These are phyloP conservation scores for Cutaneotrichosporon sp. DNA, from an alignment of 1,284 basidiomycete species.

Conservation along the genomic window DNA sequence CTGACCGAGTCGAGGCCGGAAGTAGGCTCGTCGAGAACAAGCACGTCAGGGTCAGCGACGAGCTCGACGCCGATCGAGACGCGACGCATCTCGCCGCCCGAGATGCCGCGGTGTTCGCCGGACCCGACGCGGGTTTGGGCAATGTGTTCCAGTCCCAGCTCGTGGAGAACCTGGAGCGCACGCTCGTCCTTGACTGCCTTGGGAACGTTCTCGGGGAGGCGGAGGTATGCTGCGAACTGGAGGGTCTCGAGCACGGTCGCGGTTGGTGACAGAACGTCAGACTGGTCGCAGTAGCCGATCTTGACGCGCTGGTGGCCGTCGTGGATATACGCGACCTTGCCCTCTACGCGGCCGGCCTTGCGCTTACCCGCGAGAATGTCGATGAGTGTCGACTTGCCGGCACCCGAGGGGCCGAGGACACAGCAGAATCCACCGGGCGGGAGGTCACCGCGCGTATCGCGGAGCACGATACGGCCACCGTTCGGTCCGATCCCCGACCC, in stretches of 20 bases:
- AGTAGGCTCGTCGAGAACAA: slow-evolving; percentile 68
- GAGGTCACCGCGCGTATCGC: slow-evolving; percentile 68
- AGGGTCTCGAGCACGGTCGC: slow-evolving; percentile 81
- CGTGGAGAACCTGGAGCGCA: slow-evolving; percentile 66
- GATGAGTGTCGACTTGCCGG: slow-evolving; percentile 79
- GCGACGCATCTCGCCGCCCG: slow-evolving; percentile 71
- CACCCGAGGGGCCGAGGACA: slow-evolving; percentile 80
- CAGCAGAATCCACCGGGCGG: slow-evolving; percentile 77
- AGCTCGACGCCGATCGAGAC: slow-evolving; percentile 67
- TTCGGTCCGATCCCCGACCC: slow-evolving; percentile 23
- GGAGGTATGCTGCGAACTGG: slow-evolving; percentile 75
- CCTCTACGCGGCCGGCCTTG: slow-evolving; percentile 58
- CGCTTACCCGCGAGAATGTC: slow-evolving; percentile 80
- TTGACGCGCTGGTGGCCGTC: slow-evolving; percentile 32
- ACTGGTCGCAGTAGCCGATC: slow-evolving; percentile 79
- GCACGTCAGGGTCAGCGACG: slow-evolving; percentile 62
- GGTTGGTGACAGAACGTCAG: slow-evolving; percentile 72
- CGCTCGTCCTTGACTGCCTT: slow-evolving; percentile 66
- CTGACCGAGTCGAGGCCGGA: slow-evolving; percentile 79
- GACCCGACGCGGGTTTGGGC: slow-evolving; percentile 73
- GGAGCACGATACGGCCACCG: slow-evolving; percentile 68
- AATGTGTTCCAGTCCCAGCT: slow-evolving; percentile 70
- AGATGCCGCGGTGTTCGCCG: slow-evolving; percentile 62
- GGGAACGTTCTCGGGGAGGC: slow-evolving; percentile 75
- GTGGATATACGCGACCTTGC: slow-evolving; percentile 58